Evolutionary conservation across 2,329 filamentous ascomycete genomes (phyloP).

Genomic region (Thermomyces lanuginosus): DNA sequence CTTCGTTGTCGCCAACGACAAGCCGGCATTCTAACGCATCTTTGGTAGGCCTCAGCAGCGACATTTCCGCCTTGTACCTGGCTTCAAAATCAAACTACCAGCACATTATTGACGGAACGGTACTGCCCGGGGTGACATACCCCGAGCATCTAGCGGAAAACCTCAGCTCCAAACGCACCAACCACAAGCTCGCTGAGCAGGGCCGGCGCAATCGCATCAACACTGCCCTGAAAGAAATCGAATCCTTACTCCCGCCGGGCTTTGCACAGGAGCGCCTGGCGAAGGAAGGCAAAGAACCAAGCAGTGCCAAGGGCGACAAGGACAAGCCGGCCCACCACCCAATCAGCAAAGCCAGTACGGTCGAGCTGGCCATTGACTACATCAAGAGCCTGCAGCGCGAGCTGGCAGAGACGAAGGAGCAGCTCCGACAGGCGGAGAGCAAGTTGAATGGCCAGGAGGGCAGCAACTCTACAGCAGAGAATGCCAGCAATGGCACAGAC

Average conservation of each 20-base stretch:
- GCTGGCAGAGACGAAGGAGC: slow-evolving; percentile 45
- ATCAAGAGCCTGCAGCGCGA: slow-evolving; percentile 73
- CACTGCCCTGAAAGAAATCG: slow-evolving; percentile 79
- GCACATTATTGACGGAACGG: slow-evolving; percentile 86
- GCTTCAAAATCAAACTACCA: slow-evolving; percentile 97
- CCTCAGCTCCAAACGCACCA: slow-evolving; percentile 87
- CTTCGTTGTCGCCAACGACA: not conserved
- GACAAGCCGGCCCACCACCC: slow-evolving; percentile 35
- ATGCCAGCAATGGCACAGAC: not conserved
- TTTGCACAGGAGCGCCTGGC: slow-evolving; percentile 26
- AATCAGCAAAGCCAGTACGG: slow-evolving; percentile 87
- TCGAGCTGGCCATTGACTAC: slow-evolving; percentile 93
- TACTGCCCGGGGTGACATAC: slow-evolving; percentile 76
- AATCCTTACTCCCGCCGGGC: slow-evolving; percentile 55
- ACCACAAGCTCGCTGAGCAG: slow-evolving; percentile 95
- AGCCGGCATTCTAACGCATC: slow-evolving; percentile 3
- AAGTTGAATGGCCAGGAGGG: slow-evolving; percentile 28
- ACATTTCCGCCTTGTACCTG: slow-evolving; percentile 55
- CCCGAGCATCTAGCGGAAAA: slow-evolving; percentile 84
- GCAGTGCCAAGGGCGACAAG: slow-evolving; percentile 26
- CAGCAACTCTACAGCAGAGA: not conserved
- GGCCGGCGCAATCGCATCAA: slow-evolving; percentile 92
- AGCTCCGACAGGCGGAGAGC: slow-evolving; percentile 49
- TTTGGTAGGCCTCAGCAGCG: slow-evolving; percentile 31
- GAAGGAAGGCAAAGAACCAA: slow-evolving; percentile 20